These are phyloP conservation scores for Magnusiomyces suaveolens DNA, from an alignment of 1,139 yeast species.

Conservation along the genomic window DNA sequence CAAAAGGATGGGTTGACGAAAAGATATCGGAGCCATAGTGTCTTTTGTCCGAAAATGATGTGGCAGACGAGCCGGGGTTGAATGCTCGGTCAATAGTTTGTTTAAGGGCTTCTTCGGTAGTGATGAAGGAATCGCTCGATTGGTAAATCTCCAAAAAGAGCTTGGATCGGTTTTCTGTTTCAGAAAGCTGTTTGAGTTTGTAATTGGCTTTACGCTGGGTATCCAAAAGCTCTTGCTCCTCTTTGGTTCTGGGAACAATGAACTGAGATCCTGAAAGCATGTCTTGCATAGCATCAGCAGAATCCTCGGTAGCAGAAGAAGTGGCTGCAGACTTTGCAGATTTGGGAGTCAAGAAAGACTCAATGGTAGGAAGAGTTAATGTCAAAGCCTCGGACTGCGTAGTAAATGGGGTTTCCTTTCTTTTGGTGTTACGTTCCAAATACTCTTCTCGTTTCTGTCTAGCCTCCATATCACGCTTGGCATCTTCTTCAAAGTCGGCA, in stretches of 20 bases:
- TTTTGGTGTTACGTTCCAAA: conserved; percentile 29
- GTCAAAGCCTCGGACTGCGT: conserved; percentile 41
- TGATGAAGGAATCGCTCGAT: conserved; percentile 53
- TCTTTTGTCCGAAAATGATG: not conserved
- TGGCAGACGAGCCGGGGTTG: conserved; percentile 12
- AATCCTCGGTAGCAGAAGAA: not conserved
- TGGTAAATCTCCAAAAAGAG: conserved; percentile 63
- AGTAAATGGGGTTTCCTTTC: conserved; percentile 22
- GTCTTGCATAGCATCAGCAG: not conserved
- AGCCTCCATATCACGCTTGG: conserved; percentile 30
- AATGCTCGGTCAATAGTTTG: conserved; percentile 50
- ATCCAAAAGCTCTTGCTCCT: conserved; percentile 44
- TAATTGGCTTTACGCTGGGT: conserved; percentile 49
- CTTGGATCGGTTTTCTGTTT: conserved; percentile 42
- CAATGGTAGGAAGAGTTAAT: conserved; percentile 74
- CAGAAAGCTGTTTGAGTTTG: conserved; percentile 36
- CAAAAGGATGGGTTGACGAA: conserved; percentile 1
- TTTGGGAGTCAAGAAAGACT: conserved; percentile 36
- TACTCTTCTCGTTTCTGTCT: conserved; percentile 23
- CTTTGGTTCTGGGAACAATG: conserved; percentile 61
- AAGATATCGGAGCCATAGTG: not conserved
- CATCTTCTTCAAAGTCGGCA: conserved; percentile 47
- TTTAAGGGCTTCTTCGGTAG: conserved; percentile 55
- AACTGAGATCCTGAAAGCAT: conserved; percentile 44
- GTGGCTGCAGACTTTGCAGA: conserved; percentile 25